Percentiles rank a stretch among this genome's conserved stretches.
phyloP scores from a whole-genome alignment of 1,284 basidiomycete species.

The Puccinia coronata region DNA sequence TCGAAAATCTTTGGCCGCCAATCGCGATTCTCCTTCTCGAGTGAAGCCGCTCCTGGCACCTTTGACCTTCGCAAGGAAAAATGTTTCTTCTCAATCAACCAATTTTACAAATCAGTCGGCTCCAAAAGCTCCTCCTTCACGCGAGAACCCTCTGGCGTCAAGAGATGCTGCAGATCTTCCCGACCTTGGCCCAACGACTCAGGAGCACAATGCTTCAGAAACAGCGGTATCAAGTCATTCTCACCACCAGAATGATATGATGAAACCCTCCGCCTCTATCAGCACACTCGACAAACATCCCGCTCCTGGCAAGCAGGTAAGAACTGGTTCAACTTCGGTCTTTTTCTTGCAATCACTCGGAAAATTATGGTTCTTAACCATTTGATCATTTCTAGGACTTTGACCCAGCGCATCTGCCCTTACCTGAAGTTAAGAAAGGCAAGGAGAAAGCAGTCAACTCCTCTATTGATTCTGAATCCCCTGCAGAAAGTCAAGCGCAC shows the following conservation, averaged over 20 bases:
- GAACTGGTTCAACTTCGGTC: background rate
- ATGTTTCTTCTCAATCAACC: background rate
- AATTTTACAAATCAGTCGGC: background rate
- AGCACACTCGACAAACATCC: background rate
- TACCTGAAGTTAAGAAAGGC: background rate
- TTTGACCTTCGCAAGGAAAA: background rate
- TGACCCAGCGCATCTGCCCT: background rate
- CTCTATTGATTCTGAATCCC: background rate
- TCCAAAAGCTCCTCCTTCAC: slow-evolving; percentile 12
- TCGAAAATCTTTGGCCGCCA: slow-evolving; percentile 20
- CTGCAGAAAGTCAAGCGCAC: background rate
- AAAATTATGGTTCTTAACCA: background rate
- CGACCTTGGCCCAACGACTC: background rate
- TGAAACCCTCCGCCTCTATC: background rate
- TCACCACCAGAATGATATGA: background rate
- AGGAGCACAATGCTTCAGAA: background rate
- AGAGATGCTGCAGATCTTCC: background rate
- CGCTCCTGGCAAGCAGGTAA: background rate
- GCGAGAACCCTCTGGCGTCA: background rate
- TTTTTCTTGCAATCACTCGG: background rate
- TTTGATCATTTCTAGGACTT: background rate
- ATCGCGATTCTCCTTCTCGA: slow-evolving; percentile 10
- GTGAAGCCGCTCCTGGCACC: slow-evolving; percentile 1
- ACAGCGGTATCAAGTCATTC: background rate
- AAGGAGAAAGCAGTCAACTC: background rate